phyloP scores from a whole-genome alignment of 306 rosid genomes.

The Cyamopsis tetragonoloba region DNA sequence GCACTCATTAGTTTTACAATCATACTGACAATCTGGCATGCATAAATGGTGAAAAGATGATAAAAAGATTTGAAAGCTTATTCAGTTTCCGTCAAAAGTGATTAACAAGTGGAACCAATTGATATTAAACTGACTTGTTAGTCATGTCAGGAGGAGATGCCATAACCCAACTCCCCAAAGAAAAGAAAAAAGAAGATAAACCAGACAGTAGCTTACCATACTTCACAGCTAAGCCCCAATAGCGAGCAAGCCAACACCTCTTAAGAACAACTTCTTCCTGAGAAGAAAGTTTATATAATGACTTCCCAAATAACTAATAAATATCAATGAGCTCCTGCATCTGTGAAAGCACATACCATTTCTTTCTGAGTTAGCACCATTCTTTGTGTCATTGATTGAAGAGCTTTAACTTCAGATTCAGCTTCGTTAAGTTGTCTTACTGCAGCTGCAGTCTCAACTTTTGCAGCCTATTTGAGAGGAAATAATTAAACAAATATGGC shows the following conservation, averaged over 20 bases:
- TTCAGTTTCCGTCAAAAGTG: background rate
- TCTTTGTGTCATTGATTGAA: constrained; percentile 88
- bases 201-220: constrained; percentile 46
- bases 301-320: constrained; percentile 21
- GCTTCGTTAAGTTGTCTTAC: constrained; percentile 64
- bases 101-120: background rate
- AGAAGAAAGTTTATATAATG: constrained; percentile 9
- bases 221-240: constrained; percentile 95
- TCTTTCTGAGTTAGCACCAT: constrained; percentile 96
- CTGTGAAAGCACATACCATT: constrained; percentile 52
- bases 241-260: constrained; percentile 99
- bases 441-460: constrained; percentile 51
- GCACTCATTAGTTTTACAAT: background rate
- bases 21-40: background rate
- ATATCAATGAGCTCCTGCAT: constrained; percentile 22
- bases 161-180: background rate
- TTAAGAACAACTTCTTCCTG: constrained; percentile 99
- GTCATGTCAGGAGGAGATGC: constrained; percentile 7
- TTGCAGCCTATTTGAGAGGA: constrained; percentile 58
- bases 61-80: background rate
- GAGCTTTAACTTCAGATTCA: constrained; percentile 85
- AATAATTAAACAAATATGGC: constrained; percentile 17
- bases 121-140: constrained; percentile 14
- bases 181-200: constrained; percentile 13
- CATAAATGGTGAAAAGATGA: constrained; percentile 1